Conservation (phyloP, 2,329 filamentous ascomycete species). For the Neonectria sp. region DNA sequence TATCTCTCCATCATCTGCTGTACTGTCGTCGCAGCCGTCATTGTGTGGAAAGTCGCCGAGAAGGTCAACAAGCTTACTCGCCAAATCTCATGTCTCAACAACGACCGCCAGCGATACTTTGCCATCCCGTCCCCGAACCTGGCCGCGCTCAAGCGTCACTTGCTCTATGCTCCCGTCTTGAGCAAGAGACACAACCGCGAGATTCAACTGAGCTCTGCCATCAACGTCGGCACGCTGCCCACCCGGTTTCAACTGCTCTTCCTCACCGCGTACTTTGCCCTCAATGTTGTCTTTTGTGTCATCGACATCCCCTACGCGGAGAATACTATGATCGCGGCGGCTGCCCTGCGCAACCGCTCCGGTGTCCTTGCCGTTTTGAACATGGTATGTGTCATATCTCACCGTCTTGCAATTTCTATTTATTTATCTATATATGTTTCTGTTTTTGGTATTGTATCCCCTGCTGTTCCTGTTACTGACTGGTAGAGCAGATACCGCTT, state of each 20-base stretch:
- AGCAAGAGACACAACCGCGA: slow-evolving; percentile 76
- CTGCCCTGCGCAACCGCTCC: slow-evolving; percentile 75
- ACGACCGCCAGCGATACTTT: slow-evolving; percentile 87
- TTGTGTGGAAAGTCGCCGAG: slow-evolving; percentile 76
- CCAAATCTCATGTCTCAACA: slow-evolving; percentile 81
- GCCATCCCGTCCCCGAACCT: slow-evolving; percentile 67
- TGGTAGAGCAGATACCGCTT: slow-evolving; percentile 67
- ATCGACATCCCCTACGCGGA: slow-evolving; percentile 73
- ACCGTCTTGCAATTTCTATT: background rate
- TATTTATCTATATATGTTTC: background rate
- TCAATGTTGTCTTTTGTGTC: slow-evolving; percentile 78
- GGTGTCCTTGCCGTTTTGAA: slow-evolving; percentile 81
- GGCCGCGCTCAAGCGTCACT: slow-evolving; percentile 80
- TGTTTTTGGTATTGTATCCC: background rate
- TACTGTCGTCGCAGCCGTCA: slow-evolving; percentile 72
- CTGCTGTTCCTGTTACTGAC: slow-evolving; percentile 23
- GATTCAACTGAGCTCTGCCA: slow-evolving; percentile 70
- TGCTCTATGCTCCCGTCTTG: slow-evolving; percentile 77
- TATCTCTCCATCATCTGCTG: slow-evolving; percentile 77
- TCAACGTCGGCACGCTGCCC: slow-evolving; percentile 73
- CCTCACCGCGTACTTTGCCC: slow-evolving; percentile 68
- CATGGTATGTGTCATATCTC: slow-evolving; percentile 67
- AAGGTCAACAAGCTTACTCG: slow-evolving; percentile 78
- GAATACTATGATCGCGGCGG: slow-evolving; percentile 59
- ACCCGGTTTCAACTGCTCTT: slow-evolving; percentile 73